A percentile compares a stretch with the other conserved stretches of the same genome.
These are phyloP conservation scores for Leptographium radiaticola DNA, from an alignment of 2,329 filamentous ascomycete species.

Conservation along the genomic window DNA sequence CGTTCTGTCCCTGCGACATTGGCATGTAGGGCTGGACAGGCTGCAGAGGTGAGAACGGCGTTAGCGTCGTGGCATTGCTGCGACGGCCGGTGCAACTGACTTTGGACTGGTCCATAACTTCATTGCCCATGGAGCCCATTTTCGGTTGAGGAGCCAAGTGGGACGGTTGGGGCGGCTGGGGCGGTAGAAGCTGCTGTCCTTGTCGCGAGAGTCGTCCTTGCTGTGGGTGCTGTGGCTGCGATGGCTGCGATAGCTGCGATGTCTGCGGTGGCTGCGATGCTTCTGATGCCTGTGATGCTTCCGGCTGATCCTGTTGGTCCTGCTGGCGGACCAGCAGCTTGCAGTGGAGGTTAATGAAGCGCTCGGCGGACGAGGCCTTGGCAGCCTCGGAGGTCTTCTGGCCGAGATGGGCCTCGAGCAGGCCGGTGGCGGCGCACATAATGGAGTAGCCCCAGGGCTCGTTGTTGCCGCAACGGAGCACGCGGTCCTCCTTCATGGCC, in stretches of 20 bases:
- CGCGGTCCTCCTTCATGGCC: constrained; percentile 45
- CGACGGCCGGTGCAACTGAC: not conserved
- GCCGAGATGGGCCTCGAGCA: constrained; percentile 46
- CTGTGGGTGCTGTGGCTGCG: not conserved
- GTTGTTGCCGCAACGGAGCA: constrained; percentile 48
- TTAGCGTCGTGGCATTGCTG: not conserved
- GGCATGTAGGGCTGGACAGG: constrained; percentile 9
- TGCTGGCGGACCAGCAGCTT: constrained; percentile 34
- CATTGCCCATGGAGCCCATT: not conserved
- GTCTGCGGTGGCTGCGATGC: constrained; percentile 26
- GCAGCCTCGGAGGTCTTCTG: constrained; percentile 42
- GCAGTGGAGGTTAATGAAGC: constrained; percentile 46
- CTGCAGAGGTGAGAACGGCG: not conserved
- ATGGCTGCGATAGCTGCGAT: too few species aligned
- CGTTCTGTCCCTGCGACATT: constrained; percentile 7
- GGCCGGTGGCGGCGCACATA: constrained; percentile 46
- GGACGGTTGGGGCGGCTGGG: not conserved
- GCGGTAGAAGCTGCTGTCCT: not conserved
- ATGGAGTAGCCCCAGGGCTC: constrained; percentile 53
- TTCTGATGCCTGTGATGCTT: constrained; percentile 26
- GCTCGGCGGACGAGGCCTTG: constrained; percentile 44
- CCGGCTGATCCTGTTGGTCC: not conserved
- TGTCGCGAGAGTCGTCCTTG: not conserved
- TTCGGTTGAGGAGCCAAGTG: not conserved
- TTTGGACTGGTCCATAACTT: constrained; percentile 14